Percentiles rank a stretch among this genome's conserved stretches.
phyloP scores from a whole-genome alignment of 2,329 filamentous ascomycete species.

The Sporothrix sp. region DNA sequence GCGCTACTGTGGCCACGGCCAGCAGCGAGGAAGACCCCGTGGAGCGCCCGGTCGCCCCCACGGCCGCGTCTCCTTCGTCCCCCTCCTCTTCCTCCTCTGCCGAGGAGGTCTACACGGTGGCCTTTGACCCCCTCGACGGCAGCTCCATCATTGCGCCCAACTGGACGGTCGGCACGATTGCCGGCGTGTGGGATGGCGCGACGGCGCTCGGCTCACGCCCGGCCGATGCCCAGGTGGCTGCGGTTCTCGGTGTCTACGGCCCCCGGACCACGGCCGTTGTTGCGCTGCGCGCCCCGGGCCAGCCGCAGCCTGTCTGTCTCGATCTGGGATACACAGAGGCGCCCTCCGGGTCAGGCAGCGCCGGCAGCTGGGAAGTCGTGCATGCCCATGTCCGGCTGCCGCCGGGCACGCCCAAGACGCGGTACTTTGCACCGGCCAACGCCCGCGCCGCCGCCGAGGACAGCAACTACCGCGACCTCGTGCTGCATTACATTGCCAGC shows the following conservation, averaged over 20 bases:
- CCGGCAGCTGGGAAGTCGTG: conserved; percentile 28
- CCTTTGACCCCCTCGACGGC: conserved; percentile 55
- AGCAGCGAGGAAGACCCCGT: conserved; percentile 53
- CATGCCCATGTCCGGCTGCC: conserved; percentile 32
- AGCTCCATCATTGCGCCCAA: conserved; percentile 51
- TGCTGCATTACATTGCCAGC: conserved; percentile 39
- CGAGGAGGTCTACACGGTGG: conserved; percentile 45
- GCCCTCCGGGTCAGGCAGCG: not conserved
- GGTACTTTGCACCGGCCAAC: conserved; percentile 55
- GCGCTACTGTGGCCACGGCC: conserved; percentile 37
- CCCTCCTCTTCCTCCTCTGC: not conserved
- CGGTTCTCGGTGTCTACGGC: conserved; percentile 44
- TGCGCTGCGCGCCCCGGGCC: conserved; percentile 39
- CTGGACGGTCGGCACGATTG: conserved; percentile 50
- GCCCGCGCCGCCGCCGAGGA: conserved; percentile 46
- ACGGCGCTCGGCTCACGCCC: conserved; percentile 35
- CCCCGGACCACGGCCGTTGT: conserved; percentile 47
- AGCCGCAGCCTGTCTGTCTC: conserved; percentile 32
- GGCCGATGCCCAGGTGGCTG: conserved; percentile 33
- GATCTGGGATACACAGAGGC: conserved; percentile 35
- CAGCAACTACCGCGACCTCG: conserved; percentile 37
- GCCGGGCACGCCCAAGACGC: conserved; percentile 29
- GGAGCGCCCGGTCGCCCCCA: conserved; percentile 33
- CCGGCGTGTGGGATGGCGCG: conserved; percentile 47
- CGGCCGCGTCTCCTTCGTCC: too few species aligned